Percentiles rank a stretch among this genome's conserved stretches.
phyloP scores from a whole-genome alignment of 1,284 basidiomycete genomes.

The Tranzscheliella williamsii region DNA sequence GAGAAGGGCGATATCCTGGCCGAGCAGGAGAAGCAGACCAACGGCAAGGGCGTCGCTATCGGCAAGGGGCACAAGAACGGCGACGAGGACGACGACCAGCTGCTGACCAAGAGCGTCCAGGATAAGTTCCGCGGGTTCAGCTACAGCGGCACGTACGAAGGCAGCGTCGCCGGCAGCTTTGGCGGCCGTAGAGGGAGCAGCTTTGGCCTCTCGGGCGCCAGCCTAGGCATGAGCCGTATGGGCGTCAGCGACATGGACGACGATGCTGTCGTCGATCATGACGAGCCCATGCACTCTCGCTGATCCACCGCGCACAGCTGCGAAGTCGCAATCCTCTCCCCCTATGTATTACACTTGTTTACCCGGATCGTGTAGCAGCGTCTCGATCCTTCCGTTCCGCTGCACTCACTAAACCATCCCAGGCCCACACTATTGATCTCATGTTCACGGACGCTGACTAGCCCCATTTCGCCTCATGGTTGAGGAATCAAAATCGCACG shows the following conservation, averaged over 20 bases:
- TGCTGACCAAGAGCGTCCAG: conserved; percentile 53
- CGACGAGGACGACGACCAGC: conserved; percentile 36
- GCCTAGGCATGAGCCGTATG: conserved; percentile 51
- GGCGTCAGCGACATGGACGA: conserved; percentile 35
- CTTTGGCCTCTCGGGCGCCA: conserved; percentile 40
- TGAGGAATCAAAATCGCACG: too few species aligned
- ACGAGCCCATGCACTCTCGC: conserved; percentile 19
- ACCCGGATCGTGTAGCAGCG: too few species aligned
- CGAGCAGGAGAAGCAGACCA: conserved; percentile 6
- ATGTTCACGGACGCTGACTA: too few species aligned
- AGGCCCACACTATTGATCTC: too few species aligned
- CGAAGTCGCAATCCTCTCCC: too few species aligned
- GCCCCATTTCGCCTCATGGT: too few species aligned
- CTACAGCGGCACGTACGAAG: conserved; percentile 58
- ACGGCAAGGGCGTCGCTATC: conserved; percentile 35
- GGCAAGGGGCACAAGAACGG: conserved; percentile 10
- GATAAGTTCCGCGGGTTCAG: conserved; percentile 60
- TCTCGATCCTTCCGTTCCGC: too few species aligned
- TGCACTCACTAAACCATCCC: too few species aligned
- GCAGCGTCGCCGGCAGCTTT: conserved; percentile 43
- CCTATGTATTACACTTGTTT: too few species aligned
- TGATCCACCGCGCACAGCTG: too few species aligned
- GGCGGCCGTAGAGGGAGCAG: conserved; percentile 38
- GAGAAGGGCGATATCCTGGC: conserved; percentile 18
- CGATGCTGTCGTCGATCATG: conserved; percentile 18